Percentiles rank a stretch among this genome's conserved stretches.
Evolutionary conservation across 1,284 basidiomycete genomes (phyloP).

Genomic region (Ganoderma boninense): DNA sequence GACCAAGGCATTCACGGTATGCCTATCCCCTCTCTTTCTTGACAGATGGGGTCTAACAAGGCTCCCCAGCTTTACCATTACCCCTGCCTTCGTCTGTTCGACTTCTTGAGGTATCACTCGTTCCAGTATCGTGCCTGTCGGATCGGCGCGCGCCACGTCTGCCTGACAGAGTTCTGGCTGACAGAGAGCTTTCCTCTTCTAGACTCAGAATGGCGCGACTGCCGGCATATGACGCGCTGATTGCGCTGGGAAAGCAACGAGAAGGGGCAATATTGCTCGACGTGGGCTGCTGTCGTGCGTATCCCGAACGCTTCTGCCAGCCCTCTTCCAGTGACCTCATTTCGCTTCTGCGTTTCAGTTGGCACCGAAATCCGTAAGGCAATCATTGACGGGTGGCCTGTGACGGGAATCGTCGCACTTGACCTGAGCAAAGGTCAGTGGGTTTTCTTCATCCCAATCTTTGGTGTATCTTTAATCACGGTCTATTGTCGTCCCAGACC

Average conservation of each 20-base stretch:
- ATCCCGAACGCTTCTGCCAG: background rate
- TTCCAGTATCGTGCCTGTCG: background rate
- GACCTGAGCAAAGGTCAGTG: conserved; percentile 42
- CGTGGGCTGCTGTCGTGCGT: conserved; percentile 57
- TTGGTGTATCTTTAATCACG: conserved; percentile 15
- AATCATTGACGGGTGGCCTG: conserved; percentile 48
- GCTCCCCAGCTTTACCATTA: conserved; percentile 26
- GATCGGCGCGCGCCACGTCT: too few species aligned
- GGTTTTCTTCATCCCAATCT: background rate
- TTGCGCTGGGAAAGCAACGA: conserved; percentile 48
- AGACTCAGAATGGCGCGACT: conserved; percentile 29
- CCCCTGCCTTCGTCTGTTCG: conserved; percentile 30
- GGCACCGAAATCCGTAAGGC: conserved; percentile 53
- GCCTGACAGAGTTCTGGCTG: background rate
- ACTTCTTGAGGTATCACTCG: conserved; percentile 25
- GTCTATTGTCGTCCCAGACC: conserved; percentile 33
- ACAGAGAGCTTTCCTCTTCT: background rate
- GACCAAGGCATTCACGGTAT: conserved; percentile 27
- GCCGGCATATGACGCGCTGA: conserved; percentile 28
- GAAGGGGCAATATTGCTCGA: conserved; percentile 55
- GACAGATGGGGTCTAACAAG: too few species aligned
- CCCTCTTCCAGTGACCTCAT: background rate
- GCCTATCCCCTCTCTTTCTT: background rate
- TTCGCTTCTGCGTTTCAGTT: conserved; percentile 38
- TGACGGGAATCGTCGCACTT: conserved; percentile 42